Evolutionary conservation across 192 early-diverging fungal species (phyloP).

Genomic region (Coemansia sp.): DNA sequence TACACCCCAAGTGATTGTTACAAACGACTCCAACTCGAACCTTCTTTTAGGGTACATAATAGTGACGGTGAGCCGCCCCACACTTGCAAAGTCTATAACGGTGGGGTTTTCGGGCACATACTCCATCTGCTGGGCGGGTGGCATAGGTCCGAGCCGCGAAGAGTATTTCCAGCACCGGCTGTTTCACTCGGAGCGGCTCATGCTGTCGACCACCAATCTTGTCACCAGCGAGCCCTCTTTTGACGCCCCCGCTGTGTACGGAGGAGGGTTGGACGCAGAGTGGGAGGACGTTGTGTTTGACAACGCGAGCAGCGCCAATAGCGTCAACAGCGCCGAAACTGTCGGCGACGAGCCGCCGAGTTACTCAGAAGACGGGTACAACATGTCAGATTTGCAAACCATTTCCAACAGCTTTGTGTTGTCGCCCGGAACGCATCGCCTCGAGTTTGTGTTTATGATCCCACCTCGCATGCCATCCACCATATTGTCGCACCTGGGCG

Average conservation of each 20-base stretch:
- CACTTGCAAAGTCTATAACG: constrained; percentile 22
- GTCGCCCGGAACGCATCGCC: constrained; percentile 20
- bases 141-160: constrained; percentile 17
- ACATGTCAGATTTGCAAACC: neutral
- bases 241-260: neutral
- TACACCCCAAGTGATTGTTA: constrained; percentile 34
- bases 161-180: constrained; percentile 36
- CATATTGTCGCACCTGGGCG: constrained; percentile 29
- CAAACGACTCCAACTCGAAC: constrained; percentile 36
- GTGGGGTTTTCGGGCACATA: constrained; percentile 30
- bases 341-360: constrained; percentile 4
- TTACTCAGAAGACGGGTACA: neutral
- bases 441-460: constrained; percentile 34
- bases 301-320: constrained; percentile 13
- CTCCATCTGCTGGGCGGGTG: constrained; percentile 28
- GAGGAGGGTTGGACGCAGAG: neutral
- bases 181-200: constrained; percentile 22
- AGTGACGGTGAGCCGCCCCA: constrained; percentile 14
- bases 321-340: neutral
- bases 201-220: constrained; percentile 17
- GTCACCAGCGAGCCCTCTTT: neutral
- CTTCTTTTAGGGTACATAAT: constrained; percentile 30
- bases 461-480: constrained; percentile 39
- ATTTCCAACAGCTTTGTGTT: constrained; percentile 16
- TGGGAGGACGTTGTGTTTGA: constrained; percentile 17